These are phyloP conservation scores for Boletus pseudopeckii DNA, from an alignment of 768 basidiomycete genomes.

Conservation along the genomic window DNA sequence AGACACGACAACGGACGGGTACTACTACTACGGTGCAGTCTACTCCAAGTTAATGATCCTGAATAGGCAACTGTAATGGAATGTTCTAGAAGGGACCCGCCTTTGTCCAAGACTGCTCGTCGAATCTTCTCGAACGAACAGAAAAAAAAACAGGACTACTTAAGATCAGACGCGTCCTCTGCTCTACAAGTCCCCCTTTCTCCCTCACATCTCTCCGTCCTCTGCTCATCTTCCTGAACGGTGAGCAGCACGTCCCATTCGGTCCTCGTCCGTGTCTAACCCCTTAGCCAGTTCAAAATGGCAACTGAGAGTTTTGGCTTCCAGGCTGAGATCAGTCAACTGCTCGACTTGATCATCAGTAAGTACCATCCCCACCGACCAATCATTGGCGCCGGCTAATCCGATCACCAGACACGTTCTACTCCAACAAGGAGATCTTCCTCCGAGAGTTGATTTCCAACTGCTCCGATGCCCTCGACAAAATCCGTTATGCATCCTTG, in stretches of 20 bases:
- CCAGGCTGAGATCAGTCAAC: constrained; percentile 99
- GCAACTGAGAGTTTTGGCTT: constrained; percentile 89
- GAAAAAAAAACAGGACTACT: constrained; percentile 28
- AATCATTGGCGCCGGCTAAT: constrained; percentile 4
- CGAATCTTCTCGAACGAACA: constrained; percentile 46
- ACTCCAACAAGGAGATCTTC: constrained; percentile 99
- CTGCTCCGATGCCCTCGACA: constrained; percentile 97
- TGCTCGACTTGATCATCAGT: constrained; percentile 99
- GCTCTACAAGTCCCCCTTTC: constrained; percentile 7
- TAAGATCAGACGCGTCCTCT: constrained; percentile 29
- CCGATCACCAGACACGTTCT: constrained; percentile 81
- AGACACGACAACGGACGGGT: constrained; percentile 43
- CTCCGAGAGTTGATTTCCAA: constrained; percentile 98
- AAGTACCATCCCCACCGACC: constrained; percentile 28
- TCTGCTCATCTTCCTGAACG: constrained; percentile 7
- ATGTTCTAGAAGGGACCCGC: constrained; percentile 33
- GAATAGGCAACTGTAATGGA: constrained; percentile 33
- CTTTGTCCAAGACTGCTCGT: constrained; percentile 13
- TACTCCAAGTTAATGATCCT: constrained; percentile 1
- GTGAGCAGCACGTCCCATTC: constrained; percentile 9
- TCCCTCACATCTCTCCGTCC: constrained; percentile 11
- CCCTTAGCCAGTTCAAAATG: constrained; percentile 41
- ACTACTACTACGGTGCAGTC: neutral
- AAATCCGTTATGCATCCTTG: constrained; percentile 94
- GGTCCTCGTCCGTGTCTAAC: constrained; percentile 9